These are phyloP conservation scores for Tetrastigma voinierianum DNA, from an alignment of 164 flowering plant genomes.

Conservation along the genomic window DNA sequence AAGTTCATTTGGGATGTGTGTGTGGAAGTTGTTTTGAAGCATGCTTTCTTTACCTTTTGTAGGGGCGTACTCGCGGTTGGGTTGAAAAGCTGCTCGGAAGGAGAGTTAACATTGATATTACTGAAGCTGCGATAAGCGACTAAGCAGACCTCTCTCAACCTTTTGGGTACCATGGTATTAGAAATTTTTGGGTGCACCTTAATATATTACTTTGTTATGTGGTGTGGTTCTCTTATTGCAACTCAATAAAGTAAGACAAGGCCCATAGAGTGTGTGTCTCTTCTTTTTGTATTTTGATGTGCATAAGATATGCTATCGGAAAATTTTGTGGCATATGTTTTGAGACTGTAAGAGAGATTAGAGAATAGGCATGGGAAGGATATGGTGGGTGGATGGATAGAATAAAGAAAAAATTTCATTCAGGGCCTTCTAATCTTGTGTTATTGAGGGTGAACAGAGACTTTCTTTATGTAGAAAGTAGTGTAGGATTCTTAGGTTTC, in stretches of 20 bases:
- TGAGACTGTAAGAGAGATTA: too few species aligned
- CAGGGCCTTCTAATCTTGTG: too few species aligned
- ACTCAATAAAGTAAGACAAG: neutral
- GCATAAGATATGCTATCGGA: too few species aligned
- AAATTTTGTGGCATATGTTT: too few species aligned
- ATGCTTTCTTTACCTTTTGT: slow-evolving; percentile 14
- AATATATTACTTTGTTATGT: neutral
- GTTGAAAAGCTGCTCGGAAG: slow-evolving; percentile 62
- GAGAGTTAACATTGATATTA: slow-evolving; percentile 35
- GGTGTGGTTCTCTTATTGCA: neutral
- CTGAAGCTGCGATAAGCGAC: slow-evolving; percentile 51
- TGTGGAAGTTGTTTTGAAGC: neutral
- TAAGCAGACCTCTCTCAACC: slow-evolving; percentile 43
- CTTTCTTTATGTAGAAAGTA: too few species aligned
- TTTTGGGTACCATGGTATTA: neutral
- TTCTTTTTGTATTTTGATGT: too few species aligned
- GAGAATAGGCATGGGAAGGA: too few species aligned
- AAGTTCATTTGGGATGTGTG: neutral
- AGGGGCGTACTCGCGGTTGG: slow-evolving; percentile 79
- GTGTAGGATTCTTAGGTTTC: too few species aligned
- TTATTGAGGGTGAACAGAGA: too few species aligned
- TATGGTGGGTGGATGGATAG: too few species aligned
- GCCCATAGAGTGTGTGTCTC: too few species aligned
- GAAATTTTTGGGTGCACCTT: neutral
- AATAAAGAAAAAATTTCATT: too few species aligned